Base-by-base conservation (phyloP, 345 rosid species). In the Syzygium jambos region DNA sequence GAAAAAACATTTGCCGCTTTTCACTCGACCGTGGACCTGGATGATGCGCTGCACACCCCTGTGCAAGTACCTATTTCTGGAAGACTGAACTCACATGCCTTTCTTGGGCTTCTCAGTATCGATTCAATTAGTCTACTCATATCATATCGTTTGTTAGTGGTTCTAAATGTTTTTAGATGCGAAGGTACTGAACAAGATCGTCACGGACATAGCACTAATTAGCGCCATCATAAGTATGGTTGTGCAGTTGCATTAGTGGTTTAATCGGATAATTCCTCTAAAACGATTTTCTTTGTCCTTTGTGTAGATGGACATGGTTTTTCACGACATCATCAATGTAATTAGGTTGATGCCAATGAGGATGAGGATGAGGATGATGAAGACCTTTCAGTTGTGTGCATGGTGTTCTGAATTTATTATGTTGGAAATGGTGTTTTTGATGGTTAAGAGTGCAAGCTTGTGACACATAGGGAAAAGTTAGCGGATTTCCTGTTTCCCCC, bases 321-420 rank as follows among this genome's bases (percentile, higher is more conserved):
- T 88, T 95, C 99, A 65, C 99, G 95, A 78, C 95, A 88, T 38
- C 98, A 98, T 92, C 98, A 96, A 21, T 96, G 98, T 91, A 96
- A 98, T 27, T 98, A 98, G 98, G 93, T 96, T 85, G 96, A 95
- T 53, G 94, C 95, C 86, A 87, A 34, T 34, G 38, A 34, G 38
- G 38, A 88, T 10, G 96, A 91, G 52, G 92, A 91, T 43, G 96
- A 93, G 1, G 98, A 94, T 11, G 95, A 93, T 34, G 38, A 38
- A 38, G 41, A 38, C 41, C 41, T 38, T 38, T 38, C 41, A 38
- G 41, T 38, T 38, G 41, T 38, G 41, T 38, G 41, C 4, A 3
- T 38, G 41, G 41, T 38, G 41, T 4, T 38, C 41, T 38, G 41
- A 38, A 38, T 38, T 38, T 3, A 38, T 38, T 38, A 38, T 38